phyloP scores from a whole-genome alignment of 768 basidiomycete species.

The Tricholomella constricta region DNA sequence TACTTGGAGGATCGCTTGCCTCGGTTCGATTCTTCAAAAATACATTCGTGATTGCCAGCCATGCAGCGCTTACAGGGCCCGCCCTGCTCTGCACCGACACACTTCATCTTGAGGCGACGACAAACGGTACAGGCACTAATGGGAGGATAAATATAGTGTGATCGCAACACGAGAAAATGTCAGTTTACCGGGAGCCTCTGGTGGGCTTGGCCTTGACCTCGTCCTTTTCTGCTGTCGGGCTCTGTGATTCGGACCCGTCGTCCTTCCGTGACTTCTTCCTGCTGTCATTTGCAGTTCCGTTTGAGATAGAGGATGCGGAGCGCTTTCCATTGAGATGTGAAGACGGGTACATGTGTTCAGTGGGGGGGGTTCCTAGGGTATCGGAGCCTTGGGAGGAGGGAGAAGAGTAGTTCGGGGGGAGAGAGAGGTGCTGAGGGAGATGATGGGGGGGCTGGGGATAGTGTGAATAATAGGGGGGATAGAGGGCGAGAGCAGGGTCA shows the following conservation, averaged over 20 bases:
- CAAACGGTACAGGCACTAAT: constrained; percentile 93
- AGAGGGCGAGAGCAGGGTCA: constrained; percentile 71
- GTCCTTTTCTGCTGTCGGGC: constrained; percentile 59
- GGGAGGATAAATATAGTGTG: constrained; percentile 16
- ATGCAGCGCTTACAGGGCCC: constrained; percentile 89
- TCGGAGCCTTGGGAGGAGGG: constrained; percentile 83
- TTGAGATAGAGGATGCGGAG: constrained; percentile 52
- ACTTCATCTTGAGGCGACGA: constrained; percentile 92
- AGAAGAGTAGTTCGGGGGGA: constrained; percentile 66
- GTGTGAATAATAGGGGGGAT: constrained; percentile 63
- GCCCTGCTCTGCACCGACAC: constrained; percentile 87
- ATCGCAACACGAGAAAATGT: neutral
- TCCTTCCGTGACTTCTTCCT: constrained; percentile 67
- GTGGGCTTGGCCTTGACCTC: constrained; percentile 81
- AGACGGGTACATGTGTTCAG: constrained; percentile 59
- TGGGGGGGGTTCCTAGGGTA: constrained; percentile 71
- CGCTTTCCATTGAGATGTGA: constrained; percentile 67
- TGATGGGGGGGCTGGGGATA: constrained; percentile 52
- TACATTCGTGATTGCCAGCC: constrained; percentile 82
- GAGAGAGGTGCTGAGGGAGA: constrained; percentile 54
- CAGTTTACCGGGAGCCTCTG: constrained; percentile 74
- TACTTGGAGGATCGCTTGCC: constrained; percentile 89
- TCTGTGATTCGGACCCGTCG: constrained; percentile 54
- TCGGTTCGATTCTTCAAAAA: constrained; percentile 96
- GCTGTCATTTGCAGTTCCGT: constrained; percentile 36